A percentile compares a stretch with the other conserved stretches of the same genome.
Evolutionary conservation across 345 rosid genomes (phyloP).

Genomic region (Citrus unshiu): DNA sequence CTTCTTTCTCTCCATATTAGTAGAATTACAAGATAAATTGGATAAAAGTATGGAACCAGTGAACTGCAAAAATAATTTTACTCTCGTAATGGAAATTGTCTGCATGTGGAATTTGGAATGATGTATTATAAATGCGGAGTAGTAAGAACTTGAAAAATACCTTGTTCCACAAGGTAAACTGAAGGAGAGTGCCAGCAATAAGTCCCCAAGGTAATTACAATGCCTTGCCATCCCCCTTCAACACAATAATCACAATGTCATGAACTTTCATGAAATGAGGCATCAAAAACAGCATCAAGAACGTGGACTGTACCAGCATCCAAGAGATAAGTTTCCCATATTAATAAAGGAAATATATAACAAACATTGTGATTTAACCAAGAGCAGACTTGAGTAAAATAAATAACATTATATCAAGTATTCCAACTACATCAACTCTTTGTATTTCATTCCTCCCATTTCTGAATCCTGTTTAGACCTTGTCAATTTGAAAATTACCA

Average conservation of each 20-base stretch:
- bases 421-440: background rate
- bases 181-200: conserved; percentile 87
- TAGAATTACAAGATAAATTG: conserved; percentile 76
- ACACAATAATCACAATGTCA: conserved; percentile 1
- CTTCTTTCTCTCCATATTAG: conserved; percentile 89
- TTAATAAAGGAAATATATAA: background rate
- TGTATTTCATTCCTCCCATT: background rate
- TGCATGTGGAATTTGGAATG: background rate
- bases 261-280: background rate
- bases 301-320: background rate
- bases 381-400: background rate
- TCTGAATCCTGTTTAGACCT: background rate
- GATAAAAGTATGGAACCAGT: conserved; percentile 76
- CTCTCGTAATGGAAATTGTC: conserved; percentile 4
- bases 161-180: conserved; percentile 89
- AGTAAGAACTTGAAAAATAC: conserved; percentile 26
- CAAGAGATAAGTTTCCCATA: background rate
- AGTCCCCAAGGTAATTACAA: conserved; percentile 91
- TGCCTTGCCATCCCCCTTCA: conserved; percentile 96
- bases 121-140: background rate
- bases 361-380: background rate
- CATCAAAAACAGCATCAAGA: conserved; percentile 19
- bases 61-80: conserved; percentile 47
- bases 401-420: background rate
- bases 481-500: background rate